Evolutionary conservation across 2,329 filamentous ascomycete genomes (phyloP), one percentile per base, ranked within the genome.

Genomic region (Neonectria faginata): DNA sequence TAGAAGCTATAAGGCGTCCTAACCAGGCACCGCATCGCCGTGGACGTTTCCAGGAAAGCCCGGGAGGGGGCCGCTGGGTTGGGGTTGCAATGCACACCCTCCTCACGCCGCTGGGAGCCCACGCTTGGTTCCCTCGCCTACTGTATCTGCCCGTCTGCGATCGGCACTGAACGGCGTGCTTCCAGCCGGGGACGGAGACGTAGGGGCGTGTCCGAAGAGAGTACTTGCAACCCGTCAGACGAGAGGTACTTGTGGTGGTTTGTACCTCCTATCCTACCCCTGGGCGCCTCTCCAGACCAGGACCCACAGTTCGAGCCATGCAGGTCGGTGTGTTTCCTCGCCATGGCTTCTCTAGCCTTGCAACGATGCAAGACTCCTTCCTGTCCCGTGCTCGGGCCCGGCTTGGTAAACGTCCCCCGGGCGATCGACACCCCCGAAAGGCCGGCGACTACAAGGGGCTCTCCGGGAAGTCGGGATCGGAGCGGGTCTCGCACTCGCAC

Each of bases 171-270:
- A 18, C 58, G 65, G 57, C 51, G 60, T 64, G 54, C 64, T 62
- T 36, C 27, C 12, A 45, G 48, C n/a, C 31, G 14, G 54, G 22
- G 45, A 29, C n/a, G 47, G 31, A 36, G 22, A 14, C 27, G 7
- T 9, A 42, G 57, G 52, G 42, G 56, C 31, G 60, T 55, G 51
- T 58, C 14, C 18, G 7, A 44, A 53, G 33, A 29, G 36, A 53
- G 55, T 69, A 73, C 70, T 65, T 59, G 48, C 52, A 44, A 56
- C 45, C 59, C 22, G 67, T 72, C 69, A 69, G 69, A 69, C 57
- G 14, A 47, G 54, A 73, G 62, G 71, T 70, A 68, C 63, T 56
- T 65, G 33, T 36, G 33, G 11, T 36, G 6, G 39, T 42, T 62
- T 62, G 63, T 62, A 56, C 63, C 44, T 48, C 20, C 9, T 36